Evolutionary conservation across 23 red algal species (phyloP), one percentile per base, ranked within the genome.

Genomic region (Gracilaria vermiculophylla): DNA sequence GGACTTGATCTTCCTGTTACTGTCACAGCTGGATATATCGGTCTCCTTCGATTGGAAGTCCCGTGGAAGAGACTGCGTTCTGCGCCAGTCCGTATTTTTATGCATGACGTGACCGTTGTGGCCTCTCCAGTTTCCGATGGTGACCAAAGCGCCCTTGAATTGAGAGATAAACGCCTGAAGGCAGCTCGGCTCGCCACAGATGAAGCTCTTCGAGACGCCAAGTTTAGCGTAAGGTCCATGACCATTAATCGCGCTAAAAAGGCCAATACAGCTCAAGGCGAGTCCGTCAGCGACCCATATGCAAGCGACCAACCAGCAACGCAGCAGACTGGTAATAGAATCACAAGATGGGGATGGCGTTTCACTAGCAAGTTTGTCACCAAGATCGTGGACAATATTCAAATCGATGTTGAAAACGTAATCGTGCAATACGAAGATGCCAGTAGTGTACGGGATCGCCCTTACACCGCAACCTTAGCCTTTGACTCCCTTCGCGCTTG

Each of bases 11-110:
- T 95, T 3, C 85, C 93, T 15, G 67, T 91, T n/a, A 77, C 57
- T 11, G 92, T 95, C 27, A 80, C 54, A 37, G 62, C 86, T 23
- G 97, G 97, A 28, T 80, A 81, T 43, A 79, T 99, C 20, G 85
- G 78, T 47, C 70, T 81, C 16, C 77, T 99, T 35, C 52, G 71
- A 10, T 57, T 99, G 2, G 81, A 78, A 42, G 92, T 99, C 16
- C 97, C 97, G 20, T 99, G 97, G 97, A 99, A 99, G 83, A 84
- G 67, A 12, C 80, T 99, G 49, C 78, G 93, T 85, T 93, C 86
- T 45, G 66, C 84, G 16, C 86, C 97, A 36, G 90, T 96, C 14
- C 76, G 72, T 17, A 85, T 99, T 14, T 80, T 58, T 43, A 66
- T 99, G 73, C 90, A 78, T 44, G 79, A 84, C 33, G 72, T 93